Percentiles rank a stretch among this genome's conserved stretches.
These are phyloP conservation scores for Cystobasidium sp. DNA, from an alignment of 1,284 basidiomycete genomes.

Conservation along the genomic window DNA sequence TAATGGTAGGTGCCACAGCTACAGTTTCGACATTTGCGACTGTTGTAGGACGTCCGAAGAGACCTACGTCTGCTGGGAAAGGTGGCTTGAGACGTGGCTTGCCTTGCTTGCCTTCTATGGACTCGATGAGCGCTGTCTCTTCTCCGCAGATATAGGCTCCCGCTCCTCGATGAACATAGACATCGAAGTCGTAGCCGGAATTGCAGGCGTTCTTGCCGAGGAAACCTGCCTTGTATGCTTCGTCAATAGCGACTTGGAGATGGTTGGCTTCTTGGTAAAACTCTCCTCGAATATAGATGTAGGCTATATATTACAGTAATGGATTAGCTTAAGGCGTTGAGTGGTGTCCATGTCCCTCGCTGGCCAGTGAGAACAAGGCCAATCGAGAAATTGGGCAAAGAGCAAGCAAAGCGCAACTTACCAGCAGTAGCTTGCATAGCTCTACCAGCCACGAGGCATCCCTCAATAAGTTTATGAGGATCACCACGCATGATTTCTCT, in stretches of 20 bases:
- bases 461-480: slow-evolving; percentile 97
- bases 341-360: slow-evolving; percentile 1
- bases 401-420: slow-evolving; percentile 49
- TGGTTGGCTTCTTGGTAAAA: slow-evolving; percentile 94
- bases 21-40: slow-evolving; percentile 99
- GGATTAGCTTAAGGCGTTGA: not conserved
- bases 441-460: slow-evolving; percentile 95
- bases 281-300: slow-evolving; percentile 99
- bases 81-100: slow-evolving; percentile 99
- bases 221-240: slow-evolving; percentile 90
- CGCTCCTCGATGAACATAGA: slow-evolving; percentile 95
- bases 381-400: not conserved
- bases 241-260: slow-evolving; percentile 90
- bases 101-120: slow-evolving; percentile 94
- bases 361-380: slow-evolving; percentile 15
- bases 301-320: slow-evolving; percentile 62
- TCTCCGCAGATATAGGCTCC: slow-evolving; percentile 99
- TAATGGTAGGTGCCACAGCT: slow-evolving; percentile 95
- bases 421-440: slow-evolving; percentile 92
- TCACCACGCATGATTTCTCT: slow-evolving; percentile 97
- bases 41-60: slow-evolving; percentile 95
- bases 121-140: slow-evolving; percentile 97
- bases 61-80: slow-evolving; percentile 96
- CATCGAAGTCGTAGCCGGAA: slow-evolving; percentile 91
- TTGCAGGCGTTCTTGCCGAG: slow-evolving; percentile 92